phyloP scores from a whole-genome alignment of 371 early-diverging fungal genomes.

The Cokeromyces recurvatus region DNA sequence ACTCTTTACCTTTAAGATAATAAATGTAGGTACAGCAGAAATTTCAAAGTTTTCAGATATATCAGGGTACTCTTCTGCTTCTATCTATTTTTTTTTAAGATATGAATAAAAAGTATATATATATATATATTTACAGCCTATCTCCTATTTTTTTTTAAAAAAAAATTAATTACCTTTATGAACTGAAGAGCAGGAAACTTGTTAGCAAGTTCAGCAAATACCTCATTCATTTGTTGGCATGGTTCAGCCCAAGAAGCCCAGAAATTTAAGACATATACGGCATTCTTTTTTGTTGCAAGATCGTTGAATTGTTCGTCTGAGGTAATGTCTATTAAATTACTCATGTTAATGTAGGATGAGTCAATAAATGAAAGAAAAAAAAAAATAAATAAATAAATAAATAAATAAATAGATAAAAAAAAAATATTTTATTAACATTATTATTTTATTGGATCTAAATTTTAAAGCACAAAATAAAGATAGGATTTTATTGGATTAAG shows the following conservation, averaged over 20 bases:
- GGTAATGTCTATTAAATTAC: slow-evolving; percentile 40
- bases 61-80: slow-evolving; percentile 90
- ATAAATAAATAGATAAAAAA: too few relatives aligned
- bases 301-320: slow-evolving; percentile 35
- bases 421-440: too few relatives aligned
- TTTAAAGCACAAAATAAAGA: too few relatives aligned
- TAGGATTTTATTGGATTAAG: too few relatives aligned
- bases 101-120: neutral
- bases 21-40: slow-evolving; percentile 88
- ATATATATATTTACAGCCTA: neutral
- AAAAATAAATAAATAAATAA: too few relatives aligned
- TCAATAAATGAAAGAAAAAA: too few relatives aligned
- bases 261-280: slow-evolving; percentile 69
- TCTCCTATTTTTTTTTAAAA: neutral
- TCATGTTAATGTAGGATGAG: too few relatives aligned
- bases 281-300: slow-evolving; percentile 23
- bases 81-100: slow-evolving; percentile 48
- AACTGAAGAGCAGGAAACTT: slow-evolving; percentile 76
- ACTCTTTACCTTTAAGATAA: slow-evolving; percentile 68
- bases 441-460: too few relatives aligned
- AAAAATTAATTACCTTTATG: slow-evolving; percentile 64
- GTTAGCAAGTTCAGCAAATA: slow-evolving; percentile 77
- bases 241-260: slow-evolving; percentile 91
- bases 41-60: slow-evolving; percentile 85
- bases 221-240: slow-evolving; percentile 88